Conservation (phyloP, 2,329 filamentous ascomycete genomes). For the Fusarium transvaalense region DNA sequence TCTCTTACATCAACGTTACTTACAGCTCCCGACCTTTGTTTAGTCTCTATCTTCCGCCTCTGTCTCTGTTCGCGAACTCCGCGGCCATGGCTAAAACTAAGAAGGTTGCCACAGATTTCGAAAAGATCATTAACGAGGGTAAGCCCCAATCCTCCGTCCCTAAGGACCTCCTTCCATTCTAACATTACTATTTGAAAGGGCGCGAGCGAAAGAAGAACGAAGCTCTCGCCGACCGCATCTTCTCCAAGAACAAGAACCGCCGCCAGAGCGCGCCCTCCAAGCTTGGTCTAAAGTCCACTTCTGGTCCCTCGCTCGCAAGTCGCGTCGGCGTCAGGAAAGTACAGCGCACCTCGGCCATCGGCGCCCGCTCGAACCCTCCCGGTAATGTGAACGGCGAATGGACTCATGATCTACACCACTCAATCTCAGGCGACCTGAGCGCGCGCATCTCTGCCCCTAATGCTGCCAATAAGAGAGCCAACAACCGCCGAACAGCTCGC, state of each 20-base stretch:
- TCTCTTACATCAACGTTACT: not conserved
- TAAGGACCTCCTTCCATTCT: conserved; percentile 11
- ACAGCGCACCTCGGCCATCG: conserved; percentile 45
- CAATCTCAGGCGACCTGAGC: conserved; percentile 59
- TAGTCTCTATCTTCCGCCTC: not conserved
- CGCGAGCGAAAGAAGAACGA: conserved; percentile 80
- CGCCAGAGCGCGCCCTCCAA: conserved; percentile 67
- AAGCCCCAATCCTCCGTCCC: conserved; percentile 25
- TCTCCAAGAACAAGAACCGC: conserved; percentile 71
- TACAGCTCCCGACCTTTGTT: not conserved
- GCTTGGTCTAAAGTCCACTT: conserved; percentile 55
- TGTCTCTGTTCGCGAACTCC: not conserved
- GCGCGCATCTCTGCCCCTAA: conserved; percentile 61
- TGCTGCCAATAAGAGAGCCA: conserved; percentile 32
- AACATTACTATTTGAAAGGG: conserved; percentile 53
- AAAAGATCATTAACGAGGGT: conserved; percentile 69
- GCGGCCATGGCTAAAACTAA: conserved; percentile 44
- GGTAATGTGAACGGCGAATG: conserved; percentile 76
- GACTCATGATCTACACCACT: conserved; percentile 76
- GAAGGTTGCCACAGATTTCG: conserved; percentile 63
- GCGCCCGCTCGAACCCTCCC: conserved; percentile 35
- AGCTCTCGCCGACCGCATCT: conserved; percentile 77
- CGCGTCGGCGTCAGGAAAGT: conserved; percentile 81
- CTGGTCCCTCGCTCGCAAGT: conserved; percentile 73
- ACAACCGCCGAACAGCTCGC: conserved; percentile 51